A percentile compares a stretch with the other conserved stretches of the same genome.
Evolutionary conservation across 306 rosid species (phyloP).

Genomic region (Fagus crenata): DNA sequence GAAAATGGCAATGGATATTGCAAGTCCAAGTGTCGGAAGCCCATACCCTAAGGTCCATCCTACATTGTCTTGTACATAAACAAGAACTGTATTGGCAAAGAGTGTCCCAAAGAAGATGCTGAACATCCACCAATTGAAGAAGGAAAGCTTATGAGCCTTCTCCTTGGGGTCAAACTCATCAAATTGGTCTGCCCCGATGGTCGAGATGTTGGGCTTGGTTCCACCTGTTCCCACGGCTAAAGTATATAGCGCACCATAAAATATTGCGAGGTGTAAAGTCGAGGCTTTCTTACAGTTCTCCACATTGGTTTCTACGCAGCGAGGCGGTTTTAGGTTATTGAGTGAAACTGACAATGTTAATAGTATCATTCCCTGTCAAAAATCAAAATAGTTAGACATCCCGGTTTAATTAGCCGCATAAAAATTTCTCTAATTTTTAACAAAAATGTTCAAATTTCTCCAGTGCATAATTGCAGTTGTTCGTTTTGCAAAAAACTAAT

Average conservation of each 20-base stretch:
- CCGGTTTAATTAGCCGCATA: not conserved
- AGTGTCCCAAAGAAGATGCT: slow-evolving; percentile 83
- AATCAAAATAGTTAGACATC: not conserved
- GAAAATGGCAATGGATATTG: slow-evolving; percentile 59
- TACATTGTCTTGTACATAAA: slow-evolving; percentile 80
- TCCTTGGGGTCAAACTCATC: slow-evolving; percentile 79
- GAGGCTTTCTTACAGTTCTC: slow-evolving; percentile 77
- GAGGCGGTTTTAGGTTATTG: slow-evolving; percentile 60
- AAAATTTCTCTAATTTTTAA: not conserved
- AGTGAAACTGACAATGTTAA: slow-evolving; percentile 69
- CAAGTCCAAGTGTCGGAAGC: slow-evolving; percentile 77
- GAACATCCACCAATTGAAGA: slow-evolving; percentile 99
- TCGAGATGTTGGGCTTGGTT: slow-evolving; percentile 90
- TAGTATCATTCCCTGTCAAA: slow-evolving; percentile 70
- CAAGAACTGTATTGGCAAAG: slow-evolving; percentile 76
- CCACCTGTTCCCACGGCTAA: slow-evolving; percentile 92
- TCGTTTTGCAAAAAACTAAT: too few species aligned
- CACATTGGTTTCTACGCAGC: slow-evolving; percentile 36
- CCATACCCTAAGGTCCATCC: slow-evolving; percentile 94
- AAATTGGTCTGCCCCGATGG: slow-evolving; percentile 94
- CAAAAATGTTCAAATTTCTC: not conserved
- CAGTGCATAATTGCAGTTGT: too few species aligned
- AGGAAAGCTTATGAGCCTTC: slow-evolving; percentile 70
- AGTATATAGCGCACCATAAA: slow-evolving; percentile 76
- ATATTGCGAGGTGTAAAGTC: slow-evolving; percentile 61